Evolutionary conservation across 2,329 filamentous ascomycete genomes (phyloP).

Genomic region (Clonostachys rosea): DNA sequence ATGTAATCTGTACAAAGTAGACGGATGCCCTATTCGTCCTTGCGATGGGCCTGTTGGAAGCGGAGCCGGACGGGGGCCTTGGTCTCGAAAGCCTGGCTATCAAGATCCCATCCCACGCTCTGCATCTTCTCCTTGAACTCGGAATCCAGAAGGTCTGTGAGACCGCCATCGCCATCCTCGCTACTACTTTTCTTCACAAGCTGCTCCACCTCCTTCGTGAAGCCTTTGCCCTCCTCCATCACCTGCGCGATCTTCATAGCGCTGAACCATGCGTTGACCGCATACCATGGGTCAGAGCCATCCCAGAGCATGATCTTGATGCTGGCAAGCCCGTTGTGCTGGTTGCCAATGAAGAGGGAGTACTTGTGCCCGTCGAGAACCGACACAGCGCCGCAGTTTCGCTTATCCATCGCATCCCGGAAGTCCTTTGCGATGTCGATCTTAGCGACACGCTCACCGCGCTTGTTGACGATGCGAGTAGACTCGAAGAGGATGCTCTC

Average conservation of each 20-base stretch:
- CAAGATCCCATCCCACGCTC: conserved; percentile 23
- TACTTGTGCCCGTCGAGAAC: conserved; percentile 19
- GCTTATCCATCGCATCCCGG: conserved; percentile 17
- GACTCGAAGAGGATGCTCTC: conserved; percentile 58
- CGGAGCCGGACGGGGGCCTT: conserved; percentile 23
- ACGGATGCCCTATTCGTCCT: not conserved
- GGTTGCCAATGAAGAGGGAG: conserved; percentile 18
- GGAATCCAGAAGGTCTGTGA: not conserved
- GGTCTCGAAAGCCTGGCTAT: conserved; percentile 28
- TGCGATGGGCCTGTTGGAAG: conserved; percentile 4
- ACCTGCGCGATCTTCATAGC: conserved; percentile 21
- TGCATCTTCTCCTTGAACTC: conserved; percentile 19
- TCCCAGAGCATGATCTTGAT: conserved; percentile 29
- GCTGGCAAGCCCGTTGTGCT: conserved; percentile 5
- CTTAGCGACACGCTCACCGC: conserved; percentile 16
- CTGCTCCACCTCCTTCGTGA: not conserved
- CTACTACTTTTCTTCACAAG: not conserved
- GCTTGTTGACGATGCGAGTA: conserved; percentile 19
- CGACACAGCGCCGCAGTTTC: not conserved
- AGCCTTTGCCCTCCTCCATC: not conserved
- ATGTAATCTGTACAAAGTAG: no score
- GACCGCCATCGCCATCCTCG: not conserved
- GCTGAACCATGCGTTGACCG: conserved; percentile 27
- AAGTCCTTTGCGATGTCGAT: conserved; percentile 38
- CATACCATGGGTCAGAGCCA: conserved; percentile 17